These are phyloP conservation scores for Colletotrichum phormii DNA, from an alignment of 2,329 filamentous ascomycete genomes.

Conservation along the genomic window DNA sequence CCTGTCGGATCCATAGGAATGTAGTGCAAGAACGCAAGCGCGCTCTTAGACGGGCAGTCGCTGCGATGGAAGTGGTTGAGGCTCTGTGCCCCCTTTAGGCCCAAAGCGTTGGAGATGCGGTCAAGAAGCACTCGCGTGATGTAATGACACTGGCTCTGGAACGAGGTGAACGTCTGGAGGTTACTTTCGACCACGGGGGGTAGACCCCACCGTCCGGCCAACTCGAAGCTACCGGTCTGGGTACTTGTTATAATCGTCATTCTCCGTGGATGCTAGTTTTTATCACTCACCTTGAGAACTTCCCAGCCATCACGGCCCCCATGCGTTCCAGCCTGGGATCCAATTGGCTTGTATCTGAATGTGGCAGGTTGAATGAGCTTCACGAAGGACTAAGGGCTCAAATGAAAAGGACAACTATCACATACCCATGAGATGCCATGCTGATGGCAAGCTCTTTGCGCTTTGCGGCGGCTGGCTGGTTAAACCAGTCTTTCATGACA, in stretches of 20 bases:
- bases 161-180: neutral
- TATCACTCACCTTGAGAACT: neutral
- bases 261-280: neutral
- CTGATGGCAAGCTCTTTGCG: neutral
- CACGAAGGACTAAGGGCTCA: rapidly evolving
- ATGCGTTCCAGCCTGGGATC: neutral
- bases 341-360: neutral
- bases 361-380: neutral
- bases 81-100: neutral
- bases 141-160: slow-evolving; percentile 7
- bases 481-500: neutral
- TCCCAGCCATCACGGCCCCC: neutral
- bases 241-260: neutral
- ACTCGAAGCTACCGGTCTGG: neutral
- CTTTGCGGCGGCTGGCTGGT: neutral
- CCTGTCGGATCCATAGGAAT: neutral
- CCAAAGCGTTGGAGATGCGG: neutral
- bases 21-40: neutral
- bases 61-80: neutral
- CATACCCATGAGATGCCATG: neutral
- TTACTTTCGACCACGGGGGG: neutral
- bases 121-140: neutral
- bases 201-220: neutral
- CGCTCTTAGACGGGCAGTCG: neutral
- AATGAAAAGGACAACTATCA: no score